phyloP scores from a whole-genome alignment of 371 early-diverging fungal species.

The Funneliformis caledonium region DNA sequence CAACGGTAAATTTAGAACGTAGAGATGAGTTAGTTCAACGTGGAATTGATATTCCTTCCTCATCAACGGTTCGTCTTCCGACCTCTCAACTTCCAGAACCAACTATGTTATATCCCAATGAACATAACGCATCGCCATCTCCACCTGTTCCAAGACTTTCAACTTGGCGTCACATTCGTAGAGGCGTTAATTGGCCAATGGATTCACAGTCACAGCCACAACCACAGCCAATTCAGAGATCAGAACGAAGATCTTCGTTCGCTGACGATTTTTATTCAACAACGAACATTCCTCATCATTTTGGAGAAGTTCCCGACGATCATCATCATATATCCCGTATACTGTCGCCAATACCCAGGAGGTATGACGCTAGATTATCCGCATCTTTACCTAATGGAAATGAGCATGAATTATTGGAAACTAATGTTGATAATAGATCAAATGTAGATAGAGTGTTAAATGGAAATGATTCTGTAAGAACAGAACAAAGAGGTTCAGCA shows the following conservation, averaged over 20 bases:
- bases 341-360: constrained; percentile 33
- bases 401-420: not conserved
- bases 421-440: not conserved
- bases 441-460: not conserved
- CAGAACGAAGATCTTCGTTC: not conserved
- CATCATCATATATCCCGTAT: constrained; percentile 18
- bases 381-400: not conserved
- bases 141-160: not conserved
- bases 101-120: not conserved
- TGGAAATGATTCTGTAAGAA: not conserved
- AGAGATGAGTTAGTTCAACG: constrained; percentile 20
- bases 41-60: not conserved
- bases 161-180: not conserved
- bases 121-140: not conserved
- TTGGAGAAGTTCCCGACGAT: not conserved
- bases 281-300: not conserved
- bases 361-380: not conserved
- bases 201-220: not conserved
- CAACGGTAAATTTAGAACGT: not conserved
- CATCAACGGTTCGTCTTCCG: not conserved
- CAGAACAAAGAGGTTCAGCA: constrained; percentile 27
- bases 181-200: not conserved
- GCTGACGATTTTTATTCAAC: constrained; percentile 15
- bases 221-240: not conserved
- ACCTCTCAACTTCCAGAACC: not conserved